A percentile compares a stretch with the other conserved stretches of the same genome.
phyloP scores from a whole-genome alignment of 139 green algal genomes.

The Helicosporidium sp. region DNA sequence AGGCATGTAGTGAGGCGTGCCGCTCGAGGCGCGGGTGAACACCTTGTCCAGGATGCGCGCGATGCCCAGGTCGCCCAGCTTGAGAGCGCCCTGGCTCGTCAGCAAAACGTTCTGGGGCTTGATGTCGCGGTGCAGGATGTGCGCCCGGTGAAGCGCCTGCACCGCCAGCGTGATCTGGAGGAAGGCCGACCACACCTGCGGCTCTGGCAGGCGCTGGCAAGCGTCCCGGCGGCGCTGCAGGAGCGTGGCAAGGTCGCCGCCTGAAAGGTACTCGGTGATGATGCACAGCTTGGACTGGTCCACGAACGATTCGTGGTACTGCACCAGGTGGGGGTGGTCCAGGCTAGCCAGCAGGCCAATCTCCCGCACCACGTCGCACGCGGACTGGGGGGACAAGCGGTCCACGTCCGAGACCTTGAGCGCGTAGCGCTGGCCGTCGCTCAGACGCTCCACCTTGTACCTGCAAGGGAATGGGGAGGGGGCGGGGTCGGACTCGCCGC shows the following conservation, averaged over 20 bases:
- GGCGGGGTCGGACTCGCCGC: too few relatives aligned
- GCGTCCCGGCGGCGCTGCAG: neutral
- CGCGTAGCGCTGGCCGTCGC: neutral
- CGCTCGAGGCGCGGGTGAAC: conserved; percentile 48
- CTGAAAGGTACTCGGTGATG: neutral
- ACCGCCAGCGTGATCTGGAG: conserved; percentile 31
- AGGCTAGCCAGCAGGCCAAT: conserved; percentile 5
- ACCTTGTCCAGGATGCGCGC: conserved; percentile 51
- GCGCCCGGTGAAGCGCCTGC: conserved; percentile 40
- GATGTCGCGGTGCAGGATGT: conserved; percentile 55
- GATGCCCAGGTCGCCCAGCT: conserved; percentile 69
- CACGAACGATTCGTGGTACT: conserved; percentile 8
- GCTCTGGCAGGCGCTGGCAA: conserved; percentile 41
- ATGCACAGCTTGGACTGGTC: conserved; percentile 9
- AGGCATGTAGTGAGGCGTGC: conserved; percentile 68
- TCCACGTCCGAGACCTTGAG: neutral
- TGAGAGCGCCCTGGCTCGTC: conserved; percentile 38
- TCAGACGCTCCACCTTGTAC: neutral
- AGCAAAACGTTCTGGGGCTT: conserved; percentile 64
- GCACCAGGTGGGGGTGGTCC: conserved; percentile 6
- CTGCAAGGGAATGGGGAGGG: too few relatives aligned
- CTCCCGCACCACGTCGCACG: neutral
- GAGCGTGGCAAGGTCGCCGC: conserved; percentile 3
- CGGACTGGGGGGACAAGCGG: neutral
- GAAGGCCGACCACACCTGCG: conserved; percentile 39